Evolutionary conservation across 2,329 filamentous ascomycete genomes (phyloP), one percentile per base, ranked within the genome.

Genomic region (Pseudogymnoascus sp.): DNA sequence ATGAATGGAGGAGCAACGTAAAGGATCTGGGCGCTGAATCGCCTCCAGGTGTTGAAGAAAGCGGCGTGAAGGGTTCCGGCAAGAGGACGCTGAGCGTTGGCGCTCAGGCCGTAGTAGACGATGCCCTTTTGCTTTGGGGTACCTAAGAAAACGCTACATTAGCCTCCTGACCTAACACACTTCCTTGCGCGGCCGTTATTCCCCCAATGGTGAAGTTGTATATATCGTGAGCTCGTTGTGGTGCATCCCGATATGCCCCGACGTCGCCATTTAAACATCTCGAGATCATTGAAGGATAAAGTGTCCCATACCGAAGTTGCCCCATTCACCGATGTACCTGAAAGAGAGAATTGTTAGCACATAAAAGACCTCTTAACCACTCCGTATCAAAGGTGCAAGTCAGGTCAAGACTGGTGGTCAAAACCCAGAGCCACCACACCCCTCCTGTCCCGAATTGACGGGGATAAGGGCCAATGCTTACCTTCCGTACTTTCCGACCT

Each of bases 41-140:
- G 87, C 78, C 95, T 88, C 84, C 89, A 96, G 72, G 86, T 88
- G 85, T 99, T 99, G 88, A 97, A 97, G 81, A 97, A 79, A 74
- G 93, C 93, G 70, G 88, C 89, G 77, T 93, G 80, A 68, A 83
- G 78, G 65, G 88, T 81, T 72, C 90, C 91, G 68, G 91, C 91
- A 70, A 96, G 83, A 68, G 92, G 90, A 74, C 90, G 87, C 82
- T 96, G 93, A 76, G 90, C 88, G 84, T 99, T 97, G 70, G 89
- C 79, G 71, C 90, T 88, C 70, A 99, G 75, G 69, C 87, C 83
- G 80, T 96, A 97, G 73, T 81, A 80, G 64, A 81, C 78, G 71
- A 88, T 84, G 65, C 85, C 85, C 76, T 82, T 86, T 75, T 87
- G 85, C 76, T 82, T 82, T 75, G 78, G 74, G 71, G 81, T 80